phyloP scores from a whole-genome alignment of 1,284 basidiomycete species.

The Ceratobasidium sp. region DNA sequence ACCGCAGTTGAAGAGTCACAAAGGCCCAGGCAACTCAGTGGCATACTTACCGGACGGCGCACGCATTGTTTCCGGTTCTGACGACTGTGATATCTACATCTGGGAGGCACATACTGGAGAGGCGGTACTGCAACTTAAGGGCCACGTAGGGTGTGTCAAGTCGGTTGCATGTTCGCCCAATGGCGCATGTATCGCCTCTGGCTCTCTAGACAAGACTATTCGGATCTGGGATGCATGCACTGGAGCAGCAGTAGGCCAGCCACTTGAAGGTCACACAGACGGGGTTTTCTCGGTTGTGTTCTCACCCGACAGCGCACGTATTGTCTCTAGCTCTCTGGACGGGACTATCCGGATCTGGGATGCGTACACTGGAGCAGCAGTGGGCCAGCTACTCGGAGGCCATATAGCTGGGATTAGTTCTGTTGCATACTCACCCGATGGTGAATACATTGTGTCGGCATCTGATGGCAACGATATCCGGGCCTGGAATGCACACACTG shows the following conservation, averaged over 20 bases:
- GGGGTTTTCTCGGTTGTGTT: neutral
- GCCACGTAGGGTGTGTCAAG: neutral
- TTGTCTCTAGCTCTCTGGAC: neutral
- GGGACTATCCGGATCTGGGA: neutral
- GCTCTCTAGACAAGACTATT: neutral
- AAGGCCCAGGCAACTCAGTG: neutral
- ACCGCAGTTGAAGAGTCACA: neutral
- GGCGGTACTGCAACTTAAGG: neutral
- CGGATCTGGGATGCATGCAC: slow-evolving; percentile 5
- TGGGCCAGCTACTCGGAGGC: neutral
- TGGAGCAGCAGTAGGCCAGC: neutral
- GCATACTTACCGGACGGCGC: neutral
- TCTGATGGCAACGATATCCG: neutral
- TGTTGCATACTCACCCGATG: slow-evolving; percentile 13
- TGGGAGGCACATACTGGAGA: neutral
- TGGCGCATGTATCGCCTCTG: neutral
- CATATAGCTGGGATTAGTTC: neutral
- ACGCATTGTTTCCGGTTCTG: neutral
- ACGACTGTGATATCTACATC: neutral
- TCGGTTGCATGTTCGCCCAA: neutral
- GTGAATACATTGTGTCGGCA: neutral
- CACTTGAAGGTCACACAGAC: neutral
- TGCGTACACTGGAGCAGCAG: neutral
- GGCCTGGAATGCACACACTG: neutral
- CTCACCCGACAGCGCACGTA: neutral